Conservation (phyloP, 352 stramenopile genomes). For the Phytopythium boreale region DNA sequence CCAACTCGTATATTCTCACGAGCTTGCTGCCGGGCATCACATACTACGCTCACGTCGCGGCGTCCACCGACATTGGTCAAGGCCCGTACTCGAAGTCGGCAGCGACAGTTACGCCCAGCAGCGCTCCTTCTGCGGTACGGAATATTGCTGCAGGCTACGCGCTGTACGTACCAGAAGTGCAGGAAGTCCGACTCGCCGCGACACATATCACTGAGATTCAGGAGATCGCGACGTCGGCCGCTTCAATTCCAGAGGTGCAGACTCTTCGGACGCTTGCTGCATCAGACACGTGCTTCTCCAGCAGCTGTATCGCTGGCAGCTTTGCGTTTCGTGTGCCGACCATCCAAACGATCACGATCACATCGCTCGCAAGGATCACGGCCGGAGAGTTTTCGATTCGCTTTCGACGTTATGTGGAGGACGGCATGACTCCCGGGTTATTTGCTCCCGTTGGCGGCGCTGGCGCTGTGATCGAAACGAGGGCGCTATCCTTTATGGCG, state of each 20-base stretch:
- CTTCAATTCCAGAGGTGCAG: slow-evolving; percentile 69
- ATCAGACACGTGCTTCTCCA: slow-evolving; percentile 39
- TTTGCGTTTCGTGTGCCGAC: slow-evolving; percentile 73
- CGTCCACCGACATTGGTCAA: slow-evolving; percentile 50
- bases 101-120: slow-evolving; percentile 45
- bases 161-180: slow-evolving; percentile 53
- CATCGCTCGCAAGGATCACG: slow-evolving; percentile 42
- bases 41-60: slow-evolving; percentile 65
- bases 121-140: slow-evolving; percentile 34
- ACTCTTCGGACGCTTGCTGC: slow-evolving; percentile 52
- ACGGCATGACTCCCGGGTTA: slow-evolving; percentile 15
- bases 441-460: slow-evolving; percentile 25
- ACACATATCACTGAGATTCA: slow-evolving; percentile 72
- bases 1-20: slow-evolving; percentile 38
- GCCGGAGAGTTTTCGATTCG: slow-evolving; percentile 46
- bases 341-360: slow-evolving; percentile 69
- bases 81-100: slow-evolving; percentile 36
- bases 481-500: slow-evolving; percentile 40
- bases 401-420: slow-evolving; percentile 30
- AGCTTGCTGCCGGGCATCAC: slow-evolving; percentile 59
- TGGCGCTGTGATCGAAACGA: slow-evolving; percentile 10
- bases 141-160: slow-evolving; percentile 61
- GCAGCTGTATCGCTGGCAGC: slow-evolving; percentile 41
- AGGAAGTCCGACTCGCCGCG: slow-evolving; percentile 64
- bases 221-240: slow-evolving; percentile 54